Evolutionary conservation across 23 red algal genomes (phyloP).

Genomic region (Cyanidioschyzon merolae): DNA sequence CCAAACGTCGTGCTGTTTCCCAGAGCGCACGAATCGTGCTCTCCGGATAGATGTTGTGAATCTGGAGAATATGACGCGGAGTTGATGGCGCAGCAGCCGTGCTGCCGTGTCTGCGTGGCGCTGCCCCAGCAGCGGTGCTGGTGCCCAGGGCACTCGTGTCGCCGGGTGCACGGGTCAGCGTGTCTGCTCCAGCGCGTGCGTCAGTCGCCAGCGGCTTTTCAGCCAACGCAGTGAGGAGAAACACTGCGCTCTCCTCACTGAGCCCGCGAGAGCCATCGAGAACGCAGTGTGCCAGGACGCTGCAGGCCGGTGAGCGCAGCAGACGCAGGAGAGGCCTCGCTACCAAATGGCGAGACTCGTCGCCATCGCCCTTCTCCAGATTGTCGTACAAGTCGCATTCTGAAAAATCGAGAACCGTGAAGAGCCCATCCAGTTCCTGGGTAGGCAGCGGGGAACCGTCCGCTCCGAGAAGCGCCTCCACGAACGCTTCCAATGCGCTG

Average conservation of each 20-base stretch:
- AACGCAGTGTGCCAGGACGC: background rate
- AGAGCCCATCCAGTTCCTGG: background rate
- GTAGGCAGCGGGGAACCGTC: background rate
- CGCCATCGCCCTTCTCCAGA: background rate
- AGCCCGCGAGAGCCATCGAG: conserved; percentile 1
- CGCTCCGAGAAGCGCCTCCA: conserved; percentile 6
- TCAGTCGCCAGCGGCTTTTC: background rate
- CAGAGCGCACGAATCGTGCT: background rate
- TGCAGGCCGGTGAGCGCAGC: background rate
- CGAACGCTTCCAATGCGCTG: background rate
- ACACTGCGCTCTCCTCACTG: background rate
- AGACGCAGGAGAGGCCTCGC: background rate
- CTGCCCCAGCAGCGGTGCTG: background rate
- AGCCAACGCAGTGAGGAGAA: background rate
- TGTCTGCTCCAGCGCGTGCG: background rate
- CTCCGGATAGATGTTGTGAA: conserved; percentile 12
- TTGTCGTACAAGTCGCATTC: background rate
- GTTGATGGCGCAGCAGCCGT: background rate
- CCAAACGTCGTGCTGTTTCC: background rate
- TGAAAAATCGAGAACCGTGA: background rate
- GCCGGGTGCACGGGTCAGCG: background rate
- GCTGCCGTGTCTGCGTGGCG: no score
- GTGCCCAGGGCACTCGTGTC: background rate
- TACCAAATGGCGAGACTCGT: background rate
- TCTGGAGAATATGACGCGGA: background rate